Conservation (phyloP, 2,329 filamentous ascomycete species). For the Lecanicillium sp. region DNA sequence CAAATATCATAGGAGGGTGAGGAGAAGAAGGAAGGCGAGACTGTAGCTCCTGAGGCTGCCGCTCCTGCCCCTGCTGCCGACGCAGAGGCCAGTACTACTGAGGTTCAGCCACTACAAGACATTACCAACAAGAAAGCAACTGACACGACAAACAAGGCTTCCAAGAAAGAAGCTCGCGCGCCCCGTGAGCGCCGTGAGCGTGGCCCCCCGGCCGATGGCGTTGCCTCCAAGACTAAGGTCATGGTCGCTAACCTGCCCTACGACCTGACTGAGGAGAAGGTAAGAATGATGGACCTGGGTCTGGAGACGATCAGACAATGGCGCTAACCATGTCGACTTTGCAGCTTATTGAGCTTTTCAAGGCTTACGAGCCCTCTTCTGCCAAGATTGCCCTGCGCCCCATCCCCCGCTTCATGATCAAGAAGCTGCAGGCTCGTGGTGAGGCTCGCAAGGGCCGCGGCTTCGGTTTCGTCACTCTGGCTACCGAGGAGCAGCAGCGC, state of each 20-base stretch:
- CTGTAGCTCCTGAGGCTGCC: slow-evolving; percentile 35
- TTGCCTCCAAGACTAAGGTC: slow-evolving; percentile 99
- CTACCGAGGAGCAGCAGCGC: slow-evolving; percentile 91
- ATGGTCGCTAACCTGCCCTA: slow-evolving; percentile 99
- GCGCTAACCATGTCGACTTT: too few relatives aligned
- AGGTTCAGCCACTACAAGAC: slow-evolving; percentile 55
- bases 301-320: too few relatives aligned
- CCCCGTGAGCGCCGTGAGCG: slow-evolving; percentile 64
- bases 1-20: slow-evolving; percentile 27
- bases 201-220: slow-evolving; percentile 92
- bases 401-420: slow-evolving; percentile 99
- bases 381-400: slow-evolving; percentile 98
- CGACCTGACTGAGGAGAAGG: slow-evolving; percentile 95
- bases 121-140: slow-evolving; percentile 53
- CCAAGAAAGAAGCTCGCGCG: slow-evolving; percentile 48
- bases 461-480: slow-evolving; percentile 95
- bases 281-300: too few relatives aligned
- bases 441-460: slow-evolving; percentile 98
- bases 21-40: slow-evolving; percentile 42
- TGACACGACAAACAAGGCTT: slow-evolving; percentile 55
- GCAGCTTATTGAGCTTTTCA: slow-evolving; percentile 96
- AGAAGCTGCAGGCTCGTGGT: slow-evolving; percentile 97
- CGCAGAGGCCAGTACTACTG: slow-evolving; percentile 41
- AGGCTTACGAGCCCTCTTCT: slow-evolving; percentile 82
- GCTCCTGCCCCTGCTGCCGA: slow-evolving; percentile 42